Percentiles rank a stretch among this genome's conserved stretches.
Evolutionary conservation across 768 basidiomycete species (phyloP).

Genomic region (Austroboletus festivus): DNA sequence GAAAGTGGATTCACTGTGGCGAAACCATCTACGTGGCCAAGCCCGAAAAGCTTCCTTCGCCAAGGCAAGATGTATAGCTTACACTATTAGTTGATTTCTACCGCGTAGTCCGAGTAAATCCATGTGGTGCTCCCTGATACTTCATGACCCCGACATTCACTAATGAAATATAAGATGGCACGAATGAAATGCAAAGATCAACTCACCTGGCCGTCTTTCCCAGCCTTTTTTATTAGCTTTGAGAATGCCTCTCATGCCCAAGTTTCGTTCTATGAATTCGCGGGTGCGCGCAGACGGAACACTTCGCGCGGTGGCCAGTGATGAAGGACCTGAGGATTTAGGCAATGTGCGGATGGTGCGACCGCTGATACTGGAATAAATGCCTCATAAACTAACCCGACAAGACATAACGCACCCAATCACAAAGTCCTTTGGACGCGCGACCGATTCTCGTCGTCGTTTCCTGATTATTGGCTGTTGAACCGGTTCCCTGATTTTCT

Average conservation of each 20-base stretch:
- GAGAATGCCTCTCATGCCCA: conserved; percentile 44
- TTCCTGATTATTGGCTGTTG: conserved; percentile 22
- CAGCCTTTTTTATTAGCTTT: conserved; percentile 45
- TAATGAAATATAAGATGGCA: conserved; percentile 19
- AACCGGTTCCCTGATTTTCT: conserved; percentile 23
- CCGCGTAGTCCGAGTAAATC: conserved; percentile 35
- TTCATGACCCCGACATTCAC: conserved; percentile 59
- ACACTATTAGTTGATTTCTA: too few species aligned
- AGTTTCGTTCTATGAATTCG: conserved; percentile 50
- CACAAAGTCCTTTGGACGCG: conserved; percentile 46
- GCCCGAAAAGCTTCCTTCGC: too few species aligned
- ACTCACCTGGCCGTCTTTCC: conserved; percentile 58
- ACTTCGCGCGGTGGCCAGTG: conserved; percentile 39
- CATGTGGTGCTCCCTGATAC: conserved; percentile 48
- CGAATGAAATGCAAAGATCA: not conserved
- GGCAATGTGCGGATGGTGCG: conserved; percentile 52
- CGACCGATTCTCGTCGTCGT: conserved; percentile 33
- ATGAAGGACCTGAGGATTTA: conserved; percentile 23
- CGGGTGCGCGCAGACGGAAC: conserved; percentile 46
- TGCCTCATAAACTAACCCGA: not conserved
- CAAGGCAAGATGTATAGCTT: too few species aligned
- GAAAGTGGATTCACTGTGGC: not conserved
- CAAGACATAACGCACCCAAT: conserved; percentile 44
- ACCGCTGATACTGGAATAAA: conserved; percentile 38
- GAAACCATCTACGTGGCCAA: not conserved